Conservation (phyloP, 306 rosid genomes). For the Sechiopsis laciniata region DNA sequence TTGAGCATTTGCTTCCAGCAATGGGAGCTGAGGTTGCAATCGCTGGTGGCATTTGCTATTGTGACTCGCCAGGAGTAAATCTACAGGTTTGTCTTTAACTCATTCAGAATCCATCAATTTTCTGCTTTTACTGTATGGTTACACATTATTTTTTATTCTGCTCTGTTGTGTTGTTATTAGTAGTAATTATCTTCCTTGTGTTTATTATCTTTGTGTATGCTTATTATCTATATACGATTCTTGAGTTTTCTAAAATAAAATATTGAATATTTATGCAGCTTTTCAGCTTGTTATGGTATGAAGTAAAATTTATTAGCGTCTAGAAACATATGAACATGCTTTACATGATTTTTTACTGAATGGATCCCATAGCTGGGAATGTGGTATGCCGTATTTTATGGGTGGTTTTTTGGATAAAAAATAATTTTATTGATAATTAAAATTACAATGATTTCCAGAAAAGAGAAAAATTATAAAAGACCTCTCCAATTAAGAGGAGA, state of each 20-base stretch:
- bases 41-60: slow-evolving; percentile 71
- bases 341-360: neutral
- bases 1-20: slow-evolving; percentile 55
- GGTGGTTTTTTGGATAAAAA: neutral
- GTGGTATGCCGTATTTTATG: neutral
- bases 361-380: slow-evolving; percentile 6
- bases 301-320: neutral
- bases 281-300: neutral
- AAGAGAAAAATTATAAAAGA: no score
- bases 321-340: neutral
- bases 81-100: slow-evolving; percentile 54
- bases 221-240: neutral
- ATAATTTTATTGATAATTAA: no score
- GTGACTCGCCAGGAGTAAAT: slow-evolving; percentile 73
- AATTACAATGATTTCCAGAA: no score
- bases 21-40: slow-evolving; percentile 59
- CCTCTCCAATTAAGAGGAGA: no score
- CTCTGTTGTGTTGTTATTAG: neutral
- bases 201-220: neutral
- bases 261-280: neutral
- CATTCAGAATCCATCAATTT: neutral
- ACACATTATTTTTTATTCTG: neutral
- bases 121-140: neutral
- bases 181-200: no score
- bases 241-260: neutral